These are phyloP conservation scores for Mantamonas sphyraenae DNA, from an alignment of 78 protist species.

Conservation along the genomic window DNA sequence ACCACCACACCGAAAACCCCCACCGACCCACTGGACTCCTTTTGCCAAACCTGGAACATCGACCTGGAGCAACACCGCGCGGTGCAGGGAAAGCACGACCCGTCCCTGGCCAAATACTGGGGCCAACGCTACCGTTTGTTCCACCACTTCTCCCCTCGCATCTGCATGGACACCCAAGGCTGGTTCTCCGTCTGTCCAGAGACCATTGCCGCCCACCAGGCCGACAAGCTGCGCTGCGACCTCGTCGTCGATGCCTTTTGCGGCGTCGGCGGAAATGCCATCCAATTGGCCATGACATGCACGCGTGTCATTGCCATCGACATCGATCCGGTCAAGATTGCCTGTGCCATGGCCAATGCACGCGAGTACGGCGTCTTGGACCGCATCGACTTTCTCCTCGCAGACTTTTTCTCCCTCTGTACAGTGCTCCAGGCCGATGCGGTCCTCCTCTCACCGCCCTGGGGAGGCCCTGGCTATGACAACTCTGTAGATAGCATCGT, in stretches of 20 bases:
- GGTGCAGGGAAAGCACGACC: too few species aligned
- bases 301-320: constrained; percentile 10
- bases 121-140: too few species aligned
- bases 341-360: background rate
- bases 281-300: constrained; percentile 26
- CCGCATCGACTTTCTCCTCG: background rate
- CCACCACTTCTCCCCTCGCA: too few species aligned
- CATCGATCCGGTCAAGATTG: constrained; percentile 16
- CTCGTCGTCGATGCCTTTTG: constrained; percentile 14
- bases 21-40: too few species aligned
- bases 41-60: too few species aligned
- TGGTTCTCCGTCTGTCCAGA: too few species aligned
- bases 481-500: background rate
- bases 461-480: background rate
- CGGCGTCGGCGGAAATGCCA: constrained; percentile 24
- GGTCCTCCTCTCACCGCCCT: background rate
- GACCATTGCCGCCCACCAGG: too few species aligned
- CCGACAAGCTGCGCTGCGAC: too few species aligned
- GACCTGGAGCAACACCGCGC: too few species aligned
- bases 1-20: too few species aligned
- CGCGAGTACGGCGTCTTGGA: constrained; percentile 2
- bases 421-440: background rate
- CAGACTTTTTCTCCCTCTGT: background rate
- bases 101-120: too few species aligned
- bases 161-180: too few species aligned